Evolutionary conservation across 768 basidiomycete species (phyloP).

Genomic region (Auriculariales sp.): DNA sequence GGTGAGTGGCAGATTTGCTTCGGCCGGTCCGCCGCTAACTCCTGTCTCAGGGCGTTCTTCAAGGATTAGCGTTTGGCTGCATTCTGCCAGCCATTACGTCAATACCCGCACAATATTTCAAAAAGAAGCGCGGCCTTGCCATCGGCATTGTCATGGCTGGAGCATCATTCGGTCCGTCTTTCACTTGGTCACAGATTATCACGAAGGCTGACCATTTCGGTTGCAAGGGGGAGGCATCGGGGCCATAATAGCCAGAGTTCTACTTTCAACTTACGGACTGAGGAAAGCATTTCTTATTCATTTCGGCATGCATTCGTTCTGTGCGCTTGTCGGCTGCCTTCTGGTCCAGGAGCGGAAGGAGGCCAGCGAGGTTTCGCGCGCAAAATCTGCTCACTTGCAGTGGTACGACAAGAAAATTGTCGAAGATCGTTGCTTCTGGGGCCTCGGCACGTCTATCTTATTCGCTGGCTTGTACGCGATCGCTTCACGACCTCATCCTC

Average conservation of each 20-base stretch:
- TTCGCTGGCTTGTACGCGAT: constrained; percentile 10
- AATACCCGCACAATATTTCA: constrained; percentile 4
- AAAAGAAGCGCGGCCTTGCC: background rate
- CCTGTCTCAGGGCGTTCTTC: background rate
- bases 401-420: constrained; percentile 8
- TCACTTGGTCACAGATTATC: background rate
- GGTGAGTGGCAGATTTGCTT: background rate
- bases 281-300: constrained; percentile 19
- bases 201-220: background rate
- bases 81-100: constrained; percentile 1
- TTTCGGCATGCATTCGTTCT: constrained; percentile 14
- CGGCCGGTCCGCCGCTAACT: background rate
- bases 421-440: constrained; percentile 16
- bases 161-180: background rate
- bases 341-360: constrained; percentile 17
- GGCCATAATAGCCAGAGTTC: constrained; percentile 8
- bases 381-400: background rate
- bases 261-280: constrained; percentile 17
- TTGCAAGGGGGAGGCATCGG: background rate
- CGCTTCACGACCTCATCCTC: background rate
- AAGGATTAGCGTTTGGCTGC: constrained; percentile 1
- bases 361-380: background rate
- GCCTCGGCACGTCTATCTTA: constrained; percentile 17
- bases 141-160: constrained; percentile 3
- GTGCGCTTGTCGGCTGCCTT: constrained; percentile 15